These are phyloP conservation scores for Ilex aquifolium DNA, from an alignment of 257 asterid species.

Conservation along the genomic window DNA sequence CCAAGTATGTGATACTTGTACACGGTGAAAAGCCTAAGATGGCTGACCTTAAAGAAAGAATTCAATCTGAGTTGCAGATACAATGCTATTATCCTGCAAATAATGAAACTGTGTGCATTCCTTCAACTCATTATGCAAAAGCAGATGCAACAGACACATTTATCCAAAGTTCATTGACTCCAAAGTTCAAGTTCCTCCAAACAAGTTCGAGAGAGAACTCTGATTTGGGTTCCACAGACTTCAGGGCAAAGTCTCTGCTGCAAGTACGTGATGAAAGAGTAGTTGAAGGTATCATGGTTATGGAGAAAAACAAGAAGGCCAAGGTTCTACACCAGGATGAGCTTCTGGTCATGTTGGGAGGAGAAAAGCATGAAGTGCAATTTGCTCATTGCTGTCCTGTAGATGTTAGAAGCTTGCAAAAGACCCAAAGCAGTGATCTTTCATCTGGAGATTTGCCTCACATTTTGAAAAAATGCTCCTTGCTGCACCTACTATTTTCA, in stretches of 20 bases:
- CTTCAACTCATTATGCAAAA: slow-evolving; percentile 47
- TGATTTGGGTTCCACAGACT: slow-evolving; percentile 12
- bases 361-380: slow-evolving; percentile 40
- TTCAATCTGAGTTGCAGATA: slow-evolving; percentile 52
- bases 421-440: slow-evolving; percentile 7
- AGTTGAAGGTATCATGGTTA: slow-evolving; percentile 53
- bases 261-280: slow-evolving; percentile 60
- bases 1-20: slow-evolving; percentile 79
- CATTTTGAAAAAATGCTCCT: slow-evolving; percentile 8
- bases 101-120: slow-evolving; percentile 47
- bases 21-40: slow-evolving; percentile 85
- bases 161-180: slow-evolving; percentile 48
- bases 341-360: slow-evolving; percentile 26
- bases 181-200: slow-evolving; percentile 58
- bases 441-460: slow-evolving; percentile 13
- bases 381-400: slow-evolving; percentile 44
- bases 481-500: slow-evolving; percentile 29
- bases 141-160: slow-evolving; percentile 55
- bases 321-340: slow-evolving; percentile 43
- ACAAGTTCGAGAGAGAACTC: slow-evolving; percentile 16
- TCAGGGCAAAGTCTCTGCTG: slow-evolving; percentile 23
- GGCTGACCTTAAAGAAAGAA: slow-evolving; percentile 50
- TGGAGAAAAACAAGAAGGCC: slow-evolving; percentile 26
- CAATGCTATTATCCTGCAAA: slow-evolving; percentile 67
- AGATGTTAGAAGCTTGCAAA: slow-evolving; percentile 7